phyloP scores from a whole-genome alignment of 2,329 filamentous ascomycete genomes.

The Chaetomium strumarium region DNA sequence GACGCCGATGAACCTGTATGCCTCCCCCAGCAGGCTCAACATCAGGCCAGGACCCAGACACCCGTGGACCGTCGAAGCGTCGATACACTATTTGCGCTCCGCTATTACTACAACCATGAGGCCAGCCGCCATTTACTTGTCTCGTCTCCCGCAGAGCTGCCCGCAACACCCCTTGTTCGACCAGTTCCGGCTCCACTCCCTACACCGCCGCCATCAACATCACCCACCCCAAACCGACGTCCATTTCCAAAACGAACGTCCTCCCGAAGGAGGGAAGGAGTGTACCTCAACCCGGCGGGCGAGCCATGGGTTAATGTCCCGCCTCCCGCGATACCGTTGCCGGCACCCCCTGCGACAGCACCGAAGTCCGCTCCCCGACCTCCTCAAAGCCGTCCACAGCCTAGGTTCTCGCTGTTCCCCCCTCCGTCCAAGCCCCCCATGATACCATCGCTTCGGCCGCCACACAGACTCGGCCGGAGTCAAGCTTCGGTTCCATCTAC shows the following conservation, averaged over 20 bases:
- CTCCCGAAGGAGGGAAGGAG: neutral
- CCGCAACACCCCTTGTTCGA: conserved; percentile 1
- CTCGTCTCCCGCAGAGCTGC: conserved; percentile 11
- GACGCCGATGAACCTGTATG: neutral
- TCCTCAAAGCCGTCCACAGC: neutral
- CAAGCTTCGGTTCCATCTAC: no score
- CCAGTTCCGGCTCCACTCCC: neutral
- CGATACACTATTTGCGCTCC: conserved; percentile 17
- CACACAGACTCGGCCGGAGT: no score
- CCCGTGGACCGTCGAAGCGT: conserved; percentile 10
- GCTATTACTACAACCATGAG: conserved; percentile 11
- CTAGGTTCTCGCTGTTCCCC: conserved; percentile 10
- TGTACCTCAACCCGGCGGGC: conserved; percentile 17
- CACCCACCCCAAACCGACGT: neutral
- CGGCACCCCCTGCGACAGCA: neutral
- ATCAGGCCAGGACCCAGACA: neutral
- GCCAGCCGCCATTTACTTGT: neutral
- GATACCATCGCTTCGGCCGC: neutral
- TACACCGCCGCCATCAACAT: neutral
- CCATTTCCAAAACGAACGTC: neutral
- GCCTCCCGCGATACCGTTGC: conserved; percentile 8
- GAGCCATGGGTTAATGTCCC: conserved; percentile 16
- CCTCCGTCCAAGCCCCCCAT: neutral
- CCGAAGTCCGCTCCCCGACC: neutral
- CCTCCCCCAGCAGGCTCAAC: neutral